These are phyloP conservation scores for Fusarium sp. DNA, from an alignment of 2,329 filamentous ascomycete species.

Conservation along the genomic window DNA sequence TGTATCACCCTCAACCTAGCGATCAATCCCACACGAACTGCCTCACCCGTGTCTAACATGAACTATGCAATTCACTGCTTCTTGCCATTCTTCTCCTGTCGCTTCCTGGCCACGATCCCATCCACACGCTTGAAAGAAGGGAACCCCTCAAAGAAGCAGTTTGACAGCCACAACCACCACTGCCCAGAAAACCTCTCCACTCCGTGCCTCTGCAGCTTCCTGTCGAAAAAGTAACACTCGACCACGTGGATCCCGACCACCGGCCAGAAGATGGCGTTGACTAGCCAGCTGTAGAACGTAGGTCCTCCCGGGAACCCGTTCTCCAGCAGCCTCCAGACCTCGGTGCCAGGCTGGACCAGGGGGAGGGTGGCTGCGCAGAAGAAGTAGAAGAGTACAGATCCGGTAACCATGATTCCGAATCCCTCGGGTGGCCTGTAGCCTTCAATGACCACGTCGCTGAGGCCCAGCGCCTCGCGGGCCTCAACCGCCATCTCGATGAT, in stretches of 20 bases:
- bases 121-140: conserved; percentile 62
- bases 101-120: conserved; percentile 54
- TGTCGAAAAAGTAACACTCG: conserved; percentile 67
- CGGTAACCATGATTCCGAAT: conserved; percentile 62
- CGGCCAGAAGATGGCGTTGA: conserved; percentile 63
- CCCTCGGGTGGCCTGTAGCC: conserved; percentile 53
- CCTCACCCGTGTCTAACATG: neutral
- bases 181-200: conserved; percentile 55
- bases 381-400: conserved; percentile 62
- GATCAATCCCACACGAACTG: neutral
- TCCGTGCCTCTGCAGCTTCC: conserved; percentile 56
- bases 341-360: conserved; percentile 61
- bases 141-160: conserved; percentile 63
- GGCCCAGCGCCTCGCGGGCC: conserved; percentile 65
- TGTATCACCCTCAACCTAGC: neutral
- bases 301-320: conserved; percentile 65
- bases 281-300: conserved; percentile 63
- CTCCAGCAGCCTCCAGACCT: conserved; percentile 59
- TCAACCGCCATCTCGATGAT: conserved; percentile 73
- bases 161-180: conserved; percentile 64
- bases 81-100: conserved; percentile 50
- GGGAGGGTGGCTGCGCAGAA: conserved; percentile 57
- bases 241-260: conserved; percentile 69
- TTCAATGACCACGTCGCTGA: conserved; percentile 57
- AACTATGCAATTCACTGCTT: conserved; percentile 16